A percentile compares a stretch with the other conserved stretches of the same genome.
These are phyloP conservation scores for Candida chilensis DNA, from an alignment of 805 yeast species.

Conservation along the genomic window DNA sequence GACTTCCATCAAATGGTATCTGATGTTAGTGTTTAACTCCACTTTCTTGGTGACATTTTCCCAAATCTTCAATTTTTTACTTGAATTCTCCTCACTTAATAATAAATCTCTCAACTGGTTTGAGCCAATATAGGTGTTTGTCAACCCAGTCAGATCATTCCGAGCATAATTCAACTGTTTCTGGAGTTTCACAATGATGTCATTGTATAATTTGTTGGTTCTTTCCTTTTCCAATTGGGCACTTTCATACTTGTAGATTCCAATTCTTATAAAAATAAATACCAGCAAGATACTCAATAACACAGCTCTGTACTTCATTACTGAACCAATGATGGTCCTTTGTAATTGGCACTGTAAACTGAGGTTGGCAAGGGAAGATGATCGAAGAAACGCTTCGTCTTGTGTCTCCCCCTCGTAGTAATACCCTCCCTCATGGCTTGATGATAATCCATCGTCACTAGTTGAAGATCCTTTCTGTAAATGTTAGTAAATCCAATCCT, in stretches of 20 bases:
- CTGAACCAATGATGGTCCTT: conserved; percentile 34
- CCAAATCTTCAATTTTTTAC: conserved; percentile 48
- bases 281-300: conserved; percentile 8
- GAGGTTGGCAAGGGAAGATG: conserved; percentile 60
- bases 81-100: conserved; percentile 28
- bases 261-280: conserved; percentile 10
- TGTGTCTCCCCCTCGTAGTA: conserved; percentile 30
- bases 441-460: conserved; percentile 8
- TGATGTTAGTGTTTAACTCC: conserved; percentile 60
- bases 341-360: conserved; percentile 47
- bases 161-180: conserved; percentile 27
- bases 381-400: conserved; percentile 52
- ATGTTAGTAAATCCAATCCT: conserved; percentile 12
- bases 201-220: conserved; percentile 34
- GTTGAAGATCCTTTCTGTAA: conserved; percentile 10
- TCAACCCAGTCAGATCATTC: conserved; percentile 19
- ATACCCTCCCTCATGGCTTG: conserved; percentile 16
- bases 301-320: conserved; percentile 12
- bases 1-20: conserved; percentile 53
- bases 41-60: conserved; percentile 40
- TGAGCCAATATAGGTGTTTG: conserved; percentile 46
- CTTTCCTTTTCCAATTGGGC: conserved; percentile 26
- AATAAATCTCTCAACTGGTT: conserved; percentile 67
- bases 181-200: conserved; percentile 42
- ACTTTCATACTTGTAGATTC: conserved; percentile 22